Evolutionary conservation across 495 filamentous ascomycete species (phyloP).

Genomic region (Endocarpon pusillum): DNA sequence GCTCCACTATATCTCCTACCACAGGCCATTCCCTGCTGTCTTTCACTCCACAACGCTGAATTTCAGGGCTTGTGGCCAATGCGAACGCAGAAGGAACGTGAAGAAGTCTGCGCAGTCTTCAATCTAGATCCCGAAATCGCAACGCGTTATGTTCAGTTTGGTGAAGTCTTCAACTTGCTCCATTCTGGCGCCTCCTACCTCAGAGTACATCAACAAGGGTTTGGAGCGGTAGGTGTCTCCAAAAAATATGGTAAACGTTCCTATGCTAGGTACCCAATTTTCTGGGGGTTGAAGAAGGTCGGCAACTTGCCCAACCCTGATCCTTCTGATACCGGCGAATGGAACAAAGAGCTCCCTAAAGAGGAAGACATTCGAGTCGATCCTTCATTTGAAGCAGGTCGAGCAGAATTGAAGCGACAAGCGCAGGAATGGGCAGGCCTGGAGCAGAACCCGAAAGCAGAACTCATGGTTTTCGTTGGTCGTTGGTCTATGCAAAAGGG

Average conservation of each 20-base stretch:
- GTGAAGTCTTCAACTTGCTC: constrained; percentile 52
- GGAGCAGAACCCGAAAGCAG: constrained; percentile 44
- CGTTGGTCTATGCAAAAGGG: constrained; percentile 71
- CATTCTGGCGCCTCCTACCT: constrained; percentile 59
- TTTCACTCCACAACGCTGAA: constrained; percentile 52
- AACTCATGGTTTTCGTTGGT: constrained; percentile 64
- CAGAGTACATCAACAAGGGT: constrained; percentile 58
- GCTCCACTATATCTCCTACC: constrained; percentile 57
- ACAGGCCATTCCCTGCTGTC: constrained; percentile 28
- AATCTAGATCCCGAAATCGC: constrained; percentile 32
- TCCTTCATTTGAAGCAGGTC: constrained; percentile 33
- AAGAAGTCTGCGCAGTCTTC: constrained; percentile 57
- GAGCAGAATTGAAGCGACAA: constrained; percentile 42
- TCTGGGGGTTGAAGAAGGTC: constrained; percentile 57
- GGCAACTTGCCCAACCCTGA: constrained; percentile 61
- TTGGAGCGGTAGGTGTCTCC: constrained; percentile 58
- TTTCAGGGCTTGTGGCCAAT: constrained; percentile 63
- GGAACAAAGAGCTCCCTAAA: constrained; percentile 37
- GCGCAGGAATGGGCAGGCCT: constrained; percentile 67
- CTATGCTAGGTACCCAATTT: constrained; percentile 59
- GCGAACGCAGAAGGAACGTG: constrained; percentile 46
- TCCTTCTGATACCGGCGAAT: constrained; percentile 55
- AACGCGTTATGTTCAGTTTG: constrained; percentile 38
- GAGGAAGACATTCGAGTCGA: constrained; percentile 39
- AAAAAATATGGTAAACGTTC: constrained; percentile 62